A percentile compares a stretch with the other conserved stretches of the same genome.
Conservation (phyloP, 2,329 filamentous ascomycete species). For the Zelopaecilomyces penicillatus region DNA sequence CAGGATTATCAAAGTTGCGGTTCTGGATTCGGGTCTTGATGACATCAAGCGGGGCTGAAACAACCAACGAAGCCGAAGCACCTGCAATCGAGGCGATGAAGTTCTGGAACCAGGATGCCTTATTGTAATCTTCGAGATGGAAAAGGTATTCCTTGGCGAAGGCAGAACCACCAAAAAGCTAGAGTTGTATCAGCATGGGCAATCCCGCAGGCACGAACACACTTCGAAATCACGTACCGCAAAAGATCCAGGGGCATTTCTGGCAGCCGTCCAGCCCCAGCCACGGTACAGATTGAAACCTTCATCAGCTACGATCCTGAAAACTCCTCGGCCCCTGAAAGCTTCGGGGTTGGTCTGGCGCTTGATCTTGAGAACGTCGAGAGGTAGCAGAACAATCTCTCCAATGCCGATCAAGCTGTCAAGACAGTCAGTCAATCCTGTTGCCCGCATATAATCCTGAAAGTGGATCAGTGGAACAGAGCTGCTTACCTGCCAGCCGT, state of each 20-base stretch:
- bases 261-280: slow-evolving; percentile 94
- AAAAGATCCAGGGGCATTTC: slow-evolving; percentile 94
- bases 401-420: slow-evolving; percentile 85
- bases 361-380: slow-evolving; percentile 99
- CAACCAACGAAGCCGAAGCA: slow-evolving; percentile 87
- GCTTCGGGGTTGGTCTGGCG: slow-evolving; percentile 98
- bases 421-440: slow-evolving; percentile 11
- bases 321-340: slow-evolving; percentile 84
- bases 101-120: slow-evolving; percentile 89
- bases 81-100: slow-evolving; percentile 94
- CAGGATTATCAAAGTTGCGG: slow-evolving; percentile 96
- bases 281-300: slow-evolving; percentile 93
- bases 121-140: slow-evolving; percentile 87
- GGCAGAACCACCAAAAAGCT: slow-evolving; percentile 91
- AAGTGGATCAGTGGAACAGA: not conserved
- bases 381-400: slow-evolving; percentile 87
- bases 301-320: slow-evolving; percentile 86
- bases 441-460: no score
- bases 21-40: slow-evolving; percentile 99
- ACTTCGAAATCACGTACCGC: slow-evolving; percentile 54
- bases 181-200: slow-evolving; percentile 25
- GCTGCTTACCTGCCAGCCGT: slow-evolving; percentile 70
- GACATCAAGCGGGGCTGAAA: slow-evolving; percentile 93
- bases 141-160: slow-evolving; percentile 97
- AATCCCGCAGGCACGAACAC: not conserved